phyloP scores from a whole-genome alignment of 2,329 filamentous ascomycete species.

The Epichloe hybrida region DNA sequence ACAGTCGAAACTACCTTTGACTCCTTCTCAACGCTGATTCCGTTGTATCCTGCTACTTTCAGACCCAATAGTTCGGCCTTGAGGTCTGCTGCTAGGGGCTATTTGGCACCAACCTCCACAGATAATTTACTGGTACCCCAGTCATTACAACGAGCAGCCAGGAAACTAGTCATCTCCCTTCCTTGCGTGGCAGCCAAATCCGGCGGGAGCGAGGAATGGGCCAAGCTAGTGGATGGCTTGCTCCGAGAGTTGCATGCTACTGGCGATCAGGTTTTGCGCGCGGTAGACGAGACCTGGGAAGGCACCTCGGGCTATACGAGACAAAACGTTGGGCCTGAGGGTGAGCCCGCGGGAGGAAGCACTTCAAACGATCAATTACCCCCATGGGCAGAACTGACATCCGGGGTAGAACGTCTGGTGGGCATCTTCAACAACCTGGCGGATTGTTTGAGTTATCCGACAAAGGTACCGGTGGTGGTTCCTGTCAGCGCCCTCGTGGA shows the following conservation, averaged over 20 bases:
- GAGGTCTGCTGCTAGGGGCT: conserved; percentile 41
- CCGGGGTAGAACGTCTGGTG: conserved; percentile 56
- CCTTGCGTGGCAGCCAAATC: conserved; percentile 74
- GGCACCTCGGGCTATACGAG: conserved; percentile 40
- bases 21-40: conserved; percentile 57
- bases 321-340: conserved; percentile 29
- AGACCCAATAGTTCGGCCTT: conserved; percentile 62
- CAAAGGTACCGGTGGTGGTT: conserved; percentile 50
- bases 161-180: conserved; percentile 54
- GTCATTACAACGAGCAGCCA: conserved; percentile 42
- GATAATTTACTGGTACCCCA: conserved; percentile 34
- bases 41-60: conserved; percentile 72
- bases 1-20: conserved; percentile 57
- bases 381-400: conserved; percentile 59
- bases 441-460: conserved; percentile 48
- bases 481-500: conserved; percentile 57
- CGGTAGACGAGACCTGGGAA: conserved; percentile 71
- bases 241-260: conserved; percentile 55
- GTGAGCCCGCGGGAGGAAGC: conserved; percentile 33
- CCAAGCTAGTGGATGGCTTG: conserved; percentile 46
- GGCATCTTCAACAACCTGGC: conserved; percentile 53
- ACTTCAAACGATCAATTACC: conserved; percentile 39
- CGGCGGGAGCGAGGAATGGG: conserved; percentile 65
- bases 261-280: conserved; percentile 64
- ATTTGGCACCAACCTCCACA: conserved; percentile 51